Conservation (phyloP, 495 filamentous ascomycete species). For the Aspergillus ellipticus region DNA sequence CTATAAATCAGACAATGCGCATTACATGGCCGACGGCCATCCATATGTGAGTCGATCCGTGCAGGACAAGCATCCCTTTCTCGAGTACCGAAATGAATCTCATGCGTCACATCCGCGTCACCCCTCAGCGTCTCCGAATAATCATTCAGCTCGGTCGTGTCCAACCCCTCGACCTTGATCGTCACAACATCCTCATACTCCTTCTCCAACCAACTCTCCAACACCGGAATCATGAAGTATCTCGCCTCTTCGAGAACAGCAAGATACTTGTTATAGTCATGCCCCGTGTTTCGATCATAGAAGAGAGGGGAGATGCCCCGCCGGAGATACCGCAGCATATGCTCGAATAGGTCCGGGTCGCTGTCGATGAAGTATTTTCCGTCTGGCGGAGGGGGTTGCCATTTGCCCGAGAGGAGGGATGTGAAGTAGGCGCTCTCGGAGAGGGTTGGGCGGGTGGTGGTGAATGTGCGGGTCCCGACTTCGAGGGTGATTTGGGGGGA, state of each 20-base stretch:
- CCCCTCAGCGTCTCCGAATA: too few species aligned
- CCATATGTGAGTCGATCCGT: too few species aligned
- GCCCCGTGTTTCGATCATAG: slow-evolving; percentile 2
- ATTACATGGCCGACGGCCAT: too few species aligned
- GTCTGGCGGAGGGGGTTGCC: not conserved
- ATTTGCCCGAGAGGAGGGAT: slow-evolving; percentile 4
- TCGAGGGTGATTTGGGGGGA: not conserved
- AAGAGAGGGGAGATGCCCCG: slow-evolving; percentile 5
- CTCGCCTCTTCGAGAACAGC: slow-evolving; percentile 7
- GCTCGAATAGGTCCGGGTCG: slow-evolving; percentile 7
- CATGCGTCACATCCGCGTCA: too few species aligned
- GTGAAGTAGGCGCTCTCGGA: slow-evolving; percentile 7
- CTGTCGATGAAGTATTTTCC: slow-evolving; percentile 11
- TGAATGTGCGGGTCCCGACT: slow-evolving; percentile 7
- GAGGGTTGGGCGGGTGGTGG: slow-evolving; percentile 2
- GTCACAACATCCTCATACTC: not conserved
- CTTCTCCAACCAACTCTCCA: slow-evolving; percentile 1
- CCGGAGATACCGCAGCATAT: slow-evolving; percentile 10
- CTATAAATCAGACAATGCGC: too few species aligned
- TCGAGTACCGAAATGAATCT: too few species aligned
- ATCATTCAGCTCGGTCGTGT: too few species aligned
- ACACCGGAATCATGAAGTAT: slow-evolving; percentile 1
- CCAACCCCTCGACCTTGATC: too few species aligned
- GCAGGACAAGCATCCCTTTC: too few species aligned
- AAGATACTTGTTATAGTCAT: slow-evolving; percentile 1